These are phyloP conservation scores for Periconia digitata DNA, from an alignment of 2,329 filamentous ascomycete species.

Conservation along the genomic window DNA sequence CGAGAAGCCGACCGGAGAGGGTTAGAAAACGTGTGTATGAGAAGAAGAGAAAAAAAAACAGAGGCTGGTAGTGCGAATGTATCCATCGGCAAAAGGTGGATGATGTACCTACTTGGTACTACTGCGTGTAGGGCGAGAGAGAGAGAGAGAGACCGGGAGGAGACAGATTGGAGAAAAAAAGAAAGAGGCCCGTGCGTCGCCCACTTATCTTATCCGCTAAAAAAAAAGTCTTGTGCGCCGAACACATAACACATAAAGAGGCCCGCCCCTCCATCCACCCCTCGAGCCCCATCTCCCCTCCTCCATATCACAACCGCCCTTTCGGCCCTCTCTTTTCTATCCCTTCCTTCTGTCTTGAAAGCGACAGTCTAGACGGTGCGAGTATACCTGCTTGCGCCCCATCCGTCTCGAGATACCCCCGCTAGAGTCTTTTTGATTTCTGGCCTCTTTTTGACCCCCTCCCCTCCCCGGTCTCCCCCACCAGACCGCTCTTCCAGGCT, in stretches of 20 bases:
- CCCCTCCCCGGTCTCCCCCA: conserved; percentile 6
- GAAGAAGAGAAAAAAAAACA: too few relatives aligned
- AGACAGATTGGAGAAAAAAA: conserved; percentile 9
- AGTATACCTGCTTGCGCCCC: neutral
- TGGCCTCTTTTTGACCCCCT: neutral
- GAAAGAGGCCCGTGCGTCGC: conserved; percentile 7
- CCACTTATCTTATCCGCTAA: conserved; percentile 22
- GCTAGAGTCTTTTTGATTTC: conserved; percentile 30
- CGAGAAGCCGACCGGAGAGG: too few relatives aligned
- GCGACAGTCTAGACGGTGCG: conserved; percentile 23
- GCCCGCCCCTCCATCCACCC: conserved; percentile 17
- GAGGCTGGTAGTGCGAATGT: too few relatives aligned
- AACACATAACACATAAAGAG: conserved; percentile 16
- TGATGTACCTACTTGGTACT: too few relatives aligned
- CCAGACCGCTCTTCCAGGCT: conserved; percentile 31
- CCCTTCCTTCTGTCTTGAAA: conserved; percentile 25
- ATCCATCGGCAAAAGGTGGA: too few relatives aligned
- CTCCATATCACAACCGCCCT: conserved; percentile 23
- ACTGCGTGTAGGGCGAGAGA: too few relatives aligned
- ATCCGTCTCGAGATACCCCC: conserved; percentile 30
- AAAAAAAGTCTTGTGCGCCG: conserved; percentile 13
- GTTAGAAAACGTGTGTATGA: too few relatives aligned
- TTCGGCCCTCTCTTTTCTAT: conserved; percentile 32
- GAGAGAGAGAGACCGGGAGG: neutral
- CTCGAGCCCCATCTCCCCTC: conserved; percentile 18